A percentile compares a stretch with the other conserved stretches of the same genome.
Conservation (phyloP, 441 rosid genomes). For the Erodium trifolium region DNA sequence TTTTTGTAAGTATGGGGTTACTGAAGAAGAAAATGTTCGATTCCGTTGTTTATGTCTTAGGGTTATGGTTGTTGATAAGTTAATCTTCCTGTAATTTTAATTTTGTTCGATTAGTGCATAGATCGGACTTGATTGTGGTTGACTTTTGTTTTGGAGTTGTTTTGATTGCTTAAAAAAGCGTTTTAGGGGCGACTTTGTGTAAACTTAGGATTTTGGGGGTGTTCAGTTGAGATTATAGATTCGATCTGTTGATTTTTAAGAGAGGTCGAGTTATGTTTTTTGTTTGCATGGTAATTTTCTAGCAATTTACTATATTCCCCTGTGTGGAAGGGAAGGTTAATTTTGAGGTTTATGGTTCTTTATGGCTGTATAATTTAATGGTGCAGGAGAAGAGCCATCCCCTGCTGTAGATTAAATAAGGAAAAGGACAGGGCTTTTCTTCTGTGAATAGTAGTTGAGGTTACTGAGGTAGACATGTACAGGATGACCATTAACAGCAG, state of each 20-base stretch:
- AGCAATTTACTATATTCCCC: not conserved
- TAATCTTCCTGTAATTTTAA: not conserved
- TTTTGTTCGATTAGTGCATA: not conserved
- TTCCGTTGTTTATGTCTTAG: not conserved
- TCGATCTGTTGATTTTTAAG: not conserved
- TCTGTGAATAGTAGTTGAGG: slow-evolving; percentile 31
- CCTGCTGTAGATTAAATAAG: slow-evolving; percentile 34
- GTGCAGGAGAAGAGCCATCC: slow-evolving; percentile 40
- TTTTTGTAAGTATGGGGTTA: not conserved
- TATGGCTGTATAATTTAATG: slow-evolving; percentile 17
- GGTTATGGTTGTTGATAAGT: not conserved
- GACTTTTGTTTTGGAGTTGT: not conserved
- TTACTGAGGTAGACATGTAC: slow-evolving; percentile 30
- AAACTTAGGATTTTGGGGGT: not conserved
- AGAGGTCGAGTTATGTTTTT: not conserved
- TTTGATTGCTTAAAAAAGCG: not conserved
- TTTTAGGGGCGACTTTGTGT: not conserved
- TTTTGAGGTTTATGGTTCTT: slow-evolving; percentile 14
- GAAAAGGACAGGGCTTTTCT: slow-evolving; percentile 22
- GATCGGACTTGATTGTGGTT: not conserved
- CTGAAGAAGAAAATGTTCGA: not conserved
- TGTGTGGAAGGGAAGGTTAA: not conserved
- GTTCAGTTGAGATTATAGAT: not conserved
- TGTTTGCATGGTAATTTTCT: not conserved
- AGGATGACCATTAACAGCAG: slow-evolving; percentile 34